Evolutionary conservation across 345 rosid genomes (phyloP), one percentile per base, ranked within the genome.

Genomic region (Noccaea bulbosa): DNA sequence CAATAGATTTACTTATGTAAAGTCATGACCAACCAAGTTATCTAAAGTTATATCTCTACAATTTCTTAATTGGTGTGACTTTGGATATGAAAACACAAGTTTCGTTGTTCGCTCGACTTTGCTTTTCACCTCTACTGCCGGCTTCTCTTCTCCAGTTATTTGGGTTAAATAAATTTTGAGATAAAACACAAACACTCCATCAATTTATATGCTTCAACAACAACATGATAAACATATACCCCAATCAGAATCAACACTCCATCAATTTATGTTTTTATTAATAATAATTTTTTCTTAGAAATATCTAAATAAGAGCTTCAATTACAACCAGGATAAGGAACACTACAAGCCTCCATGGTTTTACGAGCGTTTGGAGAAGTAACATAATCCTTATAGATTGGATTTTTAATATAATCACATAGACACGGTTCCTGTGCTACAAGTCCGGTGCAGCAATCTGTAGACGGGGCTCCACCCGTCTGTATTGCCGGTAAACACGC

Each of bases 391-490:
- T 43, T 20, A 30, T 51, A 47, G 0, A 6, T 3, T 9, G 82
- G 84, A 3, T 81, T 11, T 38, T 53, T 65, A 5, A 78, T 24
- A 35, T 75, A 78, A 22, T 12, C 50, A 75, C 82, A 81, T 34
- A 81, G 69, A 52, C 80, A 78, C 24, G 73, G 45, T 57, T 65
- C 44, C 11, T 78, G 76, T 22, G 41, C 78, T 3, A 32, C 20
- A 9, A 81, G 14, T 46, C 48, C 54, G 9, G 44, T 15, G 68
- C 82, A 81, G 17, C 82, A 78, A 0, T 40, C 45, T 20, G 14
- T 0, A 22, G 58, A 5, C 2, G 81, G 79, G 7, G 14, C 1
- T 33, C 0, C 45, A 32, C 44, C 41, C 3, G 0, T 8, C 9
- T 5, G 65, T 11, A 77, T 49, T 12, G 81, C 43, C 3, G 44